Evolutionary conservation across 2,329 filamentous ascomycete genomes (phyloP).

Genomic region (Fonsecaea nubica): DNA sequence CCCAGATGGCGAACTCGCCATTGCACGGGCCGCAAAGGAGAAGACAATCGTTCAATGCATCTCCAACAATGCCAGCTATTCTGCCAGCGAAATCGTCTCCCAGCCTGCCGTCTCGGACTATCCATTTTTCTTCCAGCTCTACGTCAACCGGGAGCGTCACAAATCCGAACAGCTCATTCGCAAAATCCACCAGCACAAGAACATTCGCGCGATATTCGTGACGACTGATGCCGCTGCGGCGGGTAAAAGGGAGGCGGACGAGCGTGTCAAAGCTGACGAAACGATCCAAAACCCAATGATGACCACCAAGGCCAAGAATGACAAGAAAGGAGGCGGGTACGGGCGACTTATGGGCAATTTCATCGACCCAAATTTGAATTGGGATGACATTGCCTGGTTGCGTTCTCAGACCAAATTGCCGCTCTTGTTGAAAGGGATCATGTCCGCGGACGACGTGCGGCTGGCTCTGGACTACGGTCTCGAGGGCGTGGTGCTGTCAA

Average conservation of each 20-base stretch:
- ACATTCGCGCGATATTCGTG: slow-evolving; percentile 40
- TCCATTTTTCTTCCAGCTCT: slow-evolving; percentile 63
- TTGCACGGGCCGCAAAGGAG: slow-evolving; percentile 60
- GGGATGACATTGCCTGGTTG: slow-evolving; percentile 64
- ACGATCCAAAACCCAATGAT: slow-evolving; percentile 46
- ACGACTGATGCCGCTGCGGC: slow-evolving; percentile 47
- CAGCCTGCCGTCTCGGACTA: slow-evolving; percentile 46
- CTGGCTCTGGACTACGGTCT: slow-evolving; percentile 58
- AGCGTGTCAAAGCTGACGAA: slow-evolving; percentile 59
- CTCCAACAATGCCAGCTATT: slow-evolving; percentile 67
- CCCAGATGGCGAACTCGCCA: slow-evolving; percentile 66
- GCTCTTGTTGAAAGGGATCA: slow-evolving; percentile 65
- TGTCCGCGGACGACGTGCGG: slow-evolving; percentile 63
- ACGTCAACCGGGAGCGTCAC: slow-evolving; percentile 59
- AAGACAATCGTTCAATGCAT: slow-evolving; percentile 65
- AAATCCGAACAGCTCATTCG: slow-evolving; percentile 58
- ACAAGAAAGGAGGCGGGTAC: slow-evolving; percentile 62
- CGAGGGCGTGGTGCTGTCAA: slow-evolving; percentile 64
- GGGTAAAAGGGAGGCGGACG: slow-evolving; percentile 64
- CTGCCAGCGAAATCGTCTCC: slow-evolving; percentile 60
- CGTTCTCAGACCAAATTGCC: slow-evolving; percentile 55
- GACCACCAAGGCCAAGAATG: slow-evolving; percentile 49
- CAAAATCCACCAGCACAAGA: slow-evolving; percentile 41
- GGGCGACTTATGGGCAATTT: slow-evolving; percentile 61
- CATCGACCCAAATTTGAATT: slow-evolving; percentile 60